Percentiles rank a stretch among this genome's conserved stretches.
These are phyloP conservation scores for Nidularia pulvinata DNA, from an alignment of 768 basidiomycete species.

Conservation along the genomic window DNA sequence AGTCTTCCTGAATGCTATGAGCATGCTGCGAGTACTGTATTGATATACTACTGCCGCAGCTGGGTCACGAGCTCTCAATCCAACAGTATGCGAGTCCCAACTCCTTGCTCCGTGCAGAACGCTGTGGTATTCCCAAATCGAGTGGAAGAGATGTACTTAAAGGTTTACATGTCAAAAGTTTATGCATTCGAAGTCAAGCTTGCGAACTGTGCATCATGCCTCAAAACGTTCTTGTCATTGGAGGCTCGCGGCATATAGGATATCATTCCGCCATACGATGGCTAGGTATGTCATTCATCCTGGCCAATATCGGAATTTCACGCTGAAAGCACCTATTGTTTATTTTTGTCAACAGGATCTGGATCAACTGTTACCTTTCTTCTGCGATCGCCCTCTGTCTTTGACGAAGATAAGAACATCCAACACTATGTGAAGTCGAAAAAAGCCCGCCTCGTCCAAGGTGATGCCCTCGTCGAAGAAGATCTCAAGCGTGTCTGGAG, in stretches of 20 bases:
- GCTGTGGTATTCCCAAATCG: background rate
- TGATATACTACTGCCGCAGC: too few species aligned
- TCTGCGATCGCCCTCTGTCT: conserved; percentile 48
- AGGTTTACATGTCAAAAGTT: background rate
- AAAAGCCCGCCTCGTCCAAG: conserved; percentile 53
- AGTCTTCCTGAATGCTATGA: too few species aligned
- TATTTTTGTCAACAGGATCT: background rate
- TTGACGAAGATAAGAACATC: conserved; percentile 52
- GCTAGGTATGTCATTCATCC: conserved; percentile 24
- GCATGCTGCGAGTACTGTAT: too few species aligned
- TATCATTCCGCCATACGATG: conserved; percentile 44
- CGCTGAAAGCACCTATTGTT: background rate
- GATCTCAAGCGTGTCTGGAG: conserved; percentile 57
- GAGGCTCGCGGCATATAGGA: conserved; percentile 34
- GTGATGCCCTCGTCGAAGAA: conserved; percentile 54
- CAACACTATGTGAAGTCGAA: conserved; percentile 49
- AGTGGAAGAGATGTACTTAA: background rate
- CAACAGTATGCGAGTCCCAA: too few species aligned
- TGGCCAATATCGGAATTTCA: background rate
- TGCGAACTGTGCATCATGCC: background rate
- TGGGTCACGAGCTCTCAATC: too few species aligned
- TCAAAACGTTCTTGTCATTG: background rate
- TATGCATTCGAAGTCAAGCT: background rate
- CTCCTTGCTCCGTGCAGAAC: too few species aligned
- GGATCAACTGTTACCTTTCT: conserved; percentile 52